Percentiles rank a stretch among this genome's conserved stretches.
phyloP scores from a whole-genome alignment of 106 monocot genomes.

The Dendrobium huoshanense region DNA sequence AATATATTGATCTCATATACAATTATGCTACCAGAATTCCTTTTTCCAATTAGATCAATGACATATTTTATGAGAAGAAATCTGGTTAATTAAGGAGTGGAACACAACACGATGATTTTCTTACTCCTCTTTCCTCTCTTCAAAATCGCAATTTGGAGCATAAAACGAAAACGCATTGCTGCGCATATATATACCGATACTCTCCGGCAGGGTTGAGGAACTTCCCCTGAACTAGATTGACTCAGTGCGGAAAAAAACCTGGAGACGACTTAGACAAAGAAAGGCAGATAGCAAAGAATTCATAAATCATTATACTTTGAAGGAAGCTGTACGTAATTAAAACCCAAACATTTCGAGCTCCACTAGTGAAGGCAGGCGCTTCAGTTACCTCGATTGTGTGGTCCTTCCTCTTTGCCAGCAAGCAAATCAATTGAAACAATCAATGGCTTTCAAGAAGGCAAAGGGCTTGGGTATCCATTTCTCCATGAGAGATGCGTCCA shows the following conservation, averaged over 20 bases:
- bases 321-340: neutral
- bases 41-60: too few relatives aligned
- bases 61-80: too few relatives aligned
- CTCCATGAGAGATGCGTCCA: too few relatives aligned
- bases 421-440: too few relatives aligned
- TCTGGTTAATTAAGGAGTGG: too few relatives aligned
- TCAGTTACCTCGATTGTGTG: neutral
- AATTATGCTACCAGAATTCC: too few relatives aligned
- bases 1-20: too few relatives aligned
- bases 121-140: neutral
- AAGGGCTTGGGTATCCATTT: too few relatives aligned
- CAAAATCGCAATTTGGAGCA: neutral
- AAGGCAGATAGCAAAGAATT: neutral
- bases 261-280: neutral
- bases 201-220: neutral
- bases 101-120: neutral
- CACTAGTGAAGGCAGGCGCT: neutral
- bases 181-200: neutral
- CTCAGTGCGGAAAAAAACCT: neutral
- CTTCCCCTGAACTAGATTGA: neutral
- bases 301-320: neutral
- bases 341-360: neutral
- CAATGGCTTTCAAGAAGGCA: too few relatives aligned
- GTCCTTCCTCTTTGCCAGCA: neutral
- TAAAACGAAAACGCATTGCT: neutral